Base-by-base conservation (phyloP, 192 early-diverging fungal species). In the Coemansia sp. region DNA sequence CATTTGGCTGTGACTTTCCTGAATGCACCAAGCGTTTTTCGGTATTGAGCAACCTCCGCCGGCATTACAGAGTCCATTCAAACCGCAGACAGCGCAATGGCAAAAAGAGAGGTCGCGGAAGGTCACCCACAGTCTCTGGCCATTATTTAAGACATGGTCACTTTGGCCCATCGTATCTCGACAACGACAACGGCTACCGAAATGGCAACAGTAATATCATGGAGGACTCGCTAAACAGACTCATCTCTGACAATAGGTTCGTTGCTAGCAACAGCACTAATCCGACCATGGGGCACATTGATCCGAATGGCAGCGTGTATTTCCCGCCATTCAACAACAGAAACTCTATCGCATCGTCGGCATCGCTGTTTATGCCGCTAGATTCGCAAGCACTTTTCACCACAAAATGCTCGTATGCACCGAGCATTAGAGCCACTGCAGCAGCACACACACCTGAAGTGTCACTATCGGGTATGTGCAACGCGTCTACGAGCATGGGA, bases 11-110 rank as follows among this genome's bases (percentile, higher is more conserved):
- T 48, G 71, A 81, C 20, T 64, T 62, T 36, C 63, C 67, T 3
- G 70, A 61, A 10, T 92, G 91, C 56, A 86, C 84, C 17, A 84
- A 87, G 54, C 83, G 85, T 52, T 92, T 92, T 67, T 88, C 87
- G 11, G 91, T 92, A 20, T 85, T 87, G 48, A 90, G 88, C 57
- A 92, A 92, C 38, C 86, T 91, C 65, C 83, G 91, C 17, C 84
- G 91, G 19, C 91, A 92, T 75, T 55, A 64, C 38, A 61, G 68
- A 15, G 76, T 79, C 19, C 76, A 79, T 23, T 48, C 68, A 10
- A 62, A 65, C 15, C 42, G 59, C 37, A 50, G 50, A 5, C 37
- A 28, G 14, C 44, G 41, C 31, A 38, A 47, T 19, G 45, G 47
- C 28, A 38, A 15, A 27, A 45, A 45, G 22, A 56, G 65, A 9